phyloP scores from a whole-genome alignment of 176 grass and related monocot genomes.

The Stipa capillata region DNA sequence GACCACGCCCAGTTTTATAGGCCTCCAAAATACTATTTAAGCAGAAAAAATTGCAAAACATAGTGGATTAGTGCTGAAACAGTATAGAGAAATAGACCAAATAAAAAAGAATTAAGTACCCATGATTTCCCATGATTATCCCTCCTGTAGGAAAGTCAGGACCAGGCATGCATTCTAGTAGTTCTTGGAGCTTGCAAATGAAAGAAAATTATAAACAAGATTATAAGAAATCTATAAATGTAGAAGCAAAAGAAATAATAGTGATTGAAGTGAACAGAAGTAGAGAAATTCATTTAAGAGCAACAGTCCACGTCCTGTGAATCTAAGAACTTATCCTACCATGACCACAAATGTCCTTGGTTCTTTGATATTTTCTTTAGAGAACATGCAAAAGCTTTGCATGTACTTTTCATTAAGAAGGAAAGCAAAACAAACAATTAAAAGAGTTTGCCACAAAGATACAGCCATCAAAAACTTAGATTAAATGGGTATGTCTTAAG shows the following conservation, averaged over 20 bases:
- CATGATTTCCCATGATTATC: slow-evolving; percentile 72
- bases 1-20: slow-evolving; percentile 76
- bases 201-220: slow-evolving; percentile 12
- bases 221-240: slow-evolving; percentile 9
- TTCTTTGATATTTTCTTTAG: neutral
- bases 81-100: slow-evolving; percentile 17
- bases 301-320: neutral
- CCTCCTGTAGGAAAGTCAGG: slow-evolving; percentile 98
- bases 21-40: slow-evolving; percentile 81
- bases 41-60: slow-evolving; percentile 16
- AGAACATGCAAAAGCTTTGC: neutral
- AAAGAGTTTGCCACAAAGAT: neutral
- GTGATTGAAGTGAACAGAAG: neutral
- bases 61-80: neutral
- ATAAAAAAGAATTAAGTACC: slow-evolving; percentile 35
- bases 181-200: slow-evolving; percentile 73
- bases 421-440: neutral
- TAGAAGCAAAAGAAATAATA: slow-evolving; percentile 3
- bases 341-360: neutral
- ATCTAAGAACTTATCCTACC: neutral
- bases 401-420: neutral
- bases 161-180: slow-evolving; percentile 92
- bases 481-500: neutral
- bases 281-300: neutral
- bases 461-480: neutral